Evolutionary conservation across 108 stramenopile species (phyloP), one percentile per base, ranked within the genome.

Genomic region (Cyclotella distinguenda): DNA sequence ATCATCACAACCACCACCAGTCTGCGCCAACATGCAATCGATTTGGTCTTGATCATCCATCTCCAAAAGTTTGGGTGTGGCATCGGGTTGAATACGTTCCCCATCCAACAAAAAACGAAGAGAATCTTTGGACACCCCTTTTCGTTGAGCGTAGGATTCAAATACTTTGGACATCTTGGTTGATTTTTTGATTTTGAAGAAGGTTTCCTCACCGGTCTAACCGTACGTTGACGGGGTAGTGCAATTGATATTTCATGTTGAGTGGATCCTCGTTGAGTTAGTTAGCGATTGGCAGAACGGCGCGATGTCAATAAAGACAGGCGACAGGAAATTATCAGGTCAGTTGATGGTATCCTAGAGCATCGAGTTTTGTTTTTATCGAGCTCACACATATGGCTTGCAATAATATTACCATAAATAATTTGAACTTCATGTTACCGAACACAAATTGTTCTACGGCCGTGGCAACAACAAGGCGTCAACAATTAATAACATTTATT

Each of bases 31-130:
- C 54, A 89, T 70, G 60, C 88, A 89, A 73, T 91, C 91, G 47
- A 93, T 88, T 59, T 88, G 86, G 67, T 93, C 91, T 52, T 90
- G 82, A 56, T 90, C 89, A 33, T 93, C 91, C 35, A 93, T 68
- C 18, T 93, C 91, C 23, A 93, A 60, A 33, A 68, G 62, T 60
- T 74, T 76, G n/a, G 88, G 85, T 15, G 88, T 89, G 8, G 77
- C 44, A 28, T 82, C 71, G 7, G 55, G 59, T 8, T 56, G 22
- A 18, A 93, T 71, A 15, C 88, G 82, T 46, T 87, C 83, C 5
- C 91, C 91, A 35, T 93, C 87, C 8, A 93, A 56, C 8, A 89
- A 72, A 74, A 93, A 93, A 6, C 89, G 84, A 19, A 91, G 75
- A 2, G 82, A 83, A 2, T 22, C 10, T 12, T 54, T 59, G 13